Conservation (phyloP, 495 filamentous ascomycete species). For the Podospora didyma region DNA sequence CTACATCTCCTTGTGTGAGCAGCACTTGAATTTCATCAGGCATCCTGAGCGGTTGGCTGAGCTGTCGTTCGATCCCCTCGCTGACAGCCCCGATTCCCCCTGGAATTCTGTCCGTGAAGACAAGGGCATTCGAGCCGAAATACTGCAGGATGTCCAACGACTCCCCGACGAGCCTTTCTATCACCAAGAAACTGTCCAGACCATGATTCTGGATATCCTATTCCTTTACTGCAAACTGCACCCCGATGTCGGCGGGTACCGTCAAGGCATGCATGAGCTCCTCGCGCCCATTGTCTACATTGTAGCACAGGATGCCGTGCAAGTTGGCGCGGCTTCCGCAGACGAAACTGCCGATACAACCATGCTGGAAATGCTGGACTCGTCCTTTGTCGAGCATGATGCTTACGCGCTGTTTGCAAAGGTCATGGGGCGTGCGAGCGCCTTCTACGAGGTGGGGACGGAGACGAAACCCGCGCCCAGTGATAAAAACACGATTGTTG, state of each 20-base stretch:
- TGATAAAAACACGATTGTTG: constrained; percentile 68
- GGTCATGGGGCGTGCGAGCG: constrained; percentile 81
- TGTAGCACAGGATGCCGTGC: constrained; percentile 74
- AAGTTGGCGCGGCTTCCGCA: constrained; percentile 21
- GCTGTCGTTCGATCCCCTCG: constrained; percentile 70
- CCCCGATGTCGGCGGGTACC: constrained; percentile 74
- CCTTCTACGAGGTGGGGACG: constrained; percentile 73
- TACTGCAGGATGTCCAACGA: constrained; percentile 90
- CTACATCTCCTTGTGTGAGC: constrained; percentile 66
- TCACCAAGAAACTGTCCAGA: constrained; percentile 71
- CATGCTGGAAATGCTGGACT: constrained; percentile 65
- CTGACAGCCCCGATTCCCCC: constrained; percentile 82
- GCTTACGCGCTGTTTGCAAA: constrained; percentile 79
- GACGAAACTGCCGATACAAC: constrained; percentile 34
- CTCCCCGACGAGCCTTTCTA: constrained; percentile 93
- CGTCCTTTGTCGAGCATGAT: constrained; percentile 79
- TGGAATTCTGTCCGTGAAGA: constrained; percentile 83
- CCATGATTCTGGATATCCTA: constrained; percentile 78
- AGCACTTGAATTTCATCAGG: constrained; percentile 74
- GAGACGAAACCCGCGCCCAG: constrained; percentile 22
- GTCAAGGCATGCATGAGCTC: constrained; percentile 97
- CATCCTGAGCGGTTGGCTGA: constrained; percentile 76
- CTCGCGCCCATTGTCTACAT: constrained; percentile 89
- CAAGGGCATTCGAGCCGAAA: constrained; percentile 79
- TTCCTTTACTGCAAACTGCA: constrained; percentile 96